A percentile compares a stretch with the other conserved stretches of the same genome.
These are phyloP conservation scores for Cladochytrium tenue DNA, from an alignment of 371 early-diverging fungal genomes.

Conservation along the genomic window DNA sequence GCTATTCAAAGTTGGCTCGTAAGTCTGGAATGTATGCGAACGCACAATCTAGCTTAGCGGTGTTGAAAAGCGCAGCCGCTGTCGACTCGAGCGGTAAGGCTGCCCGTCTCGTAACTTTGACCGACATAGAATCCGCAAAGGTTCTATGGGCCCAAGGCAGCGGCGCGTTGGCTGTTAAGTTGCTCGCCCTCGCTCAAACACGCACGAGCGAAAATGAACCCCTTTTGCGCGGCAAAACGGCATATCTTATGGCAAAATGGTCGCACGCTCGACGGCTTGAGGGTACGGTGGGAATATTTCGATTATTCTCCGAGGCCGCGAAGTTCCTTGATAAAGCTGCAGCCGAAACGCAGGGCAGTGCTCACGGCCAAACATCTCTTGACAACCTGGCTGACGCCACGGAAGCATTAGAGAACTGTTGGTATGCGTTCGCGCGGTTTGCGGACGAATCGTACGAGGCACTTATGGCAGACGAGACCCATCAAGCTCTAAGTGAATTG, in stretches of 20 bases:
- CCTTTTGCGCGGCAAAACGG: neutral
- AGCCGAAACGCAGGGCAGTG: neutral
- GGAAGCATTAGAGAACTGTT: constrained; percentile 10
- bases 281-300: constrained; percentile 20
- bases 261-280: constrained; percentile 19
- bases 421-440: constrained; percentile 40
- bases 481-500: constrained; percentile 25
- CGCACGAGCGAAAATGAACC: neutral
- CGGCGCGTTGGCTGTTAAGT: constrained; percentile 24
- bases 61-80: constrained; percentile 1
- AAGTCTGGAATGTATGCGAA: neutral
- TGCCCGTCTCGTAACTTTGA: neutral
- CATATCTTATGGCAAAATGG: constrained; percentile 39
- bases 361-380: neutral
- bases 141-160: constrained; percentile 33
- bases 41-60: neutral
- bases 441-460: constrained; percentile 36
- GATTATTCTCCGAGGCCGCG: constrained; percentile 5
- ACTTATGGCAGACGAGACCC: constrained; percentile 27
- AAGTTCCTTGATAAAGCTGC: neutral
- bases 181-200: constrained; percentile 9
- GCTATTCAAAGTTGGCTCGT: neutral
- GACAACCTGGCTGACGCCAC: neutral
- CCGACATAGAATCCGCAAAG: constrained; percentile 24
- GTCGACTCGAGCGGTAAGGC: neutral